Percentiles rank a stretch among this genome's conserved stretches.
phyloP scores from a whole-genome alignment of 352 stramenopile genomes.

The Elongisporangium senticosum region DNA sequence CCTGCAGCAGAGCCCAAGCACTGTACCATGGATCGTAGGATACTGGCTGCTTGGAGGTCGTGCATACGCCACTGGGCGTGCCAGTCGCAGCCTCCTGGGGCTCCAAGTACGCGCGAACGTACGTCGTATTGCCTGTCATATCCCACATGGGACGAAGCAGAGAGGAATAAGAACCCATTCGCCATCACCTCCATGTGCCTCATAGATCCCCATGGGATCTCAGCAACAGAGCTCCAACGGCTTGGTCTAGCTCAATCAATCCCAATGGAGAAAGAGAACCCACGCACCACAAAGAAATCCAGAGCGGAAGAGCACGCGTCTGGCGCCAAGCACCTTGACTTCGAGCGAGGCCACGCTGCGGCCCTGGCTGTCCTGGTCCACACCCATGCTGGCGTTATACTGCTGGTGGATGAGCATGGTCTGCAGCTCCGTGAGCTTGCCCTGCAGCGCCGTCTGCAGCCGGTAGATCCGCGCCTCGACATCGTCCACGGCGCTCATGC shows the following conservation, averaged over 20 bases:
- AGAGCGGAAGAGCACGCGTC: slow-evolving; percentile 39
- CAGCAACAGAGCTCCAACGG: neutral
- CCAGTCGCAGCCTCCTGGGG: slow-evolving; percentile 11
- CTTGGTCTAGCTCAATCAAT: too few relatives aligned
- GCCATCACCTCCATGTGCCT: neutral
- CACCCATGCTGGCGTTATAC: slow-evolving; percentile 37
- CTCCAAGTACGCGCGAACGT: slow-evolving; percentile 45
- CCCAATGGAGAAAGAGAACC: neutral
- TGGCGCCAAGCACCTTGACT: slow-evolving; percentile 29
- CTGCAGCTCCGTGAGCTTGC: slow-evolving; percentile 35
- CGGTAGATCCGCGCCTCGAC: slow-evolving; percentile 48
- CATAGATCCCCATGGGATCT: neutral
- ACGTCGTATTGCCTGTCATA: slow-evolving; percentile 27
- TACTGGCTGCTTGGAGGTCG: slow-evolving; percentile 31
- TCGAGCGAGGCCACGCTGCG: slow-evolving; percentile 41
- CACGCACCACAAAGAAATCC: slow-evolving; percentile 32
- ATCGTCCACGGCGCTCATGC: slow-evolving; percentile 66
- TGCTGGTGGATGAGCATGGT: slow-evolving; percentile 35
- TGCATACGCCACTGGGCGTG: slow-evolving; percentile 5
- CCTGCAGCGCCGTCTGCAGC: slow-evolving; percentile 39
- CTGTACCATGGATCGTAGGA: slow-evolving; percentile 14
- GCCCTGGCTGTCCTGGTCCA: slow-evolving; percentile 41
- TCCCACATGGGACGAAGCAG: neutral
- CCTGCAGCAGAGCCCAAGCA: neutral
- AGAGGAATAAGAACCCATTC: neutral